Conservation (phyloP, 345 rosid genomes). For the Erodium maritimum region DNA sequence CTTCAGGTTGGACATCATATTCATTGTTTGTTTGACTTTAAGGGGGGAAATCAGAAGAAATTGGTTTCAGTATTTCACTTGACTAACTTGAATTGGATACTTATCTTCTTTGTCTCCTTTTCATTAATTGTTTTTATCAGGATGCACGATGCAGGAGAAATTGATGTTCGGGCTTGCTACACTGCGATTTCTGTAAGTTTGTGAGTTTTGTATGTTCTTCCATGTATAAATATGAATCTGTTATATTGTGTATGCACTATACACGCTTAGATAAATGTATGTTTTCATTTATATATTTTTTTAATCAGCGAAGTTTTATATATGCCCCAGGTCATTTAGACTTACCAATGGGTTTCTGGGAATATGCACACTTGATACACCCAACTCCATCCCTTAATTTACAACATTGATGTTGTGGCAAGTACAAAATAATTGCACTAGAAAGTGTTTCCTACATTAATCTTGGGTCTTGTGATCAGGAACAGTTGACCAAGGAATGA, state of each 20-base stretch:
- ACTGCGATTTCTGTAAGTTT: constrained; percentile 78
- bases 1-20: constrained; percentile 46
- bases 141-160: constrained; percentile 97
- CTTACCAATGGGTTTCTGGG: background rate
- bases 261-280: background rate
- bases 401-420: background rate
- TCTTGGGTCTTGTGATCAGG: background rate
- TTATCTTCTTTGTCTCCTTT: background rate
- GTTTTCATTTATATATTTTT: too few species aligned
- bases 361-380: background rate
- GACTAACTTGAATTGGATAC: background rate
- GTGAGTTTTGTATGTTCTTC: background rate
- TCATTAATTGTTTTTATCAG: constrained; percentile 17
- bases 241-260: background rate
- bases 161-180: constrained; percentile 92
- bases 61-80: background rate
- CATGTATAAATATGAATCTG: background rate
- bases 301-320: too few species aligned
- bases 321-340: too few species aligned
- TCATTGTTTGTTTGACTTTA: background rate
- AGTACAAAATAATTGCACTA: background rate
- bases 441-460: background rate
- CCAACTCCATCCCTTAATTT: too few species aligned
- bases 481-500: background rate
- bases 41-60: background rate